Base-by-base conservation (phyloP, 768 basidiomycete genomes). In the Rhizopogon rudus region DNA sequence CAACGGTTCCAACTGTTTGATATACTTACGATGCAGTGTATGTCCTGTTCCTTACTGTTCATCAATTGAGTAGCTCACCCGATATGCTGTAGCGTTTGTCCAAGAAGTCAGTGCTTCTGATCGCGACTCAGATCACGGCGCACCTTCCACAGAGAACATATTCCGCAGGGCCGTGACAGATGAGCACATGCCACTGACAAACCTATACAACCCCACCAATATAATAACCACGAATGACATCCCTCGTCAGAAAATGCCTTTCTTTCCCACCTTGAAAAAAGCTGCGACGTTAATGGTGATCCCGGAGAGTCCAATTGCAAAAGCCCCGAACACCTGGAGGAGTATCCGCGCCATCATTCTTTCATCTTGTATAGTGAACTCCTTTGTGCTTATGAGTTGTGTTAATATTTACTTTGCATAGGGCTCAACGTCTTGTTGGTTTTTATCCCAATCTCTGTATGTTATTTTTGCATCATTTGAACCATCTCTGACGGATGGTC, bases 361-460 rank as follows among this genome's bases (percentile, higher is more conserved):
- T 7, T 74, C 79, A 16, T 86, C 86, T 35, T 87, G 88, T 88
- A 54, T 50, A 79, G 66, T 25, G 17, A 16, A 28, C 37, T n/a
- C 28, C 8, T 50, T 25, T 9, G 28, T 40, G 5, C 13, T 6
- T 16, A 3, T 14, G 7, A 17, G 40, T 55, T 12, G 50, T 57
- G 2, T 51, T 65, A 17, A 60, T 44, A 5, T 28, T 31, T 25
- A 29, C 22, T 28, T 60, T 44, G 33, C 22, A 28, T 53, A 90
- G 88, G 81, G 76, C 66, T 91, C 7, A 91, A 91, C 61, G 10
- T 88, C n/a, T 70, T 91, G 10, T 75, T 90, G 0, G 59, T 87
- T 8, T 90, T 78, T 63, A 89, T 91, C 28, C 88, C 88, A 2
- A 61, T 90, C 58, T 85, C 88, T 1, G 88, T 71, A 61, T 81